Percentiles rank a stretch among this genome's conserved stretches.
Conservation (phyloP, 2,329 filamentous ascomycete genomes). For the Xylaria sp. region DNA sequence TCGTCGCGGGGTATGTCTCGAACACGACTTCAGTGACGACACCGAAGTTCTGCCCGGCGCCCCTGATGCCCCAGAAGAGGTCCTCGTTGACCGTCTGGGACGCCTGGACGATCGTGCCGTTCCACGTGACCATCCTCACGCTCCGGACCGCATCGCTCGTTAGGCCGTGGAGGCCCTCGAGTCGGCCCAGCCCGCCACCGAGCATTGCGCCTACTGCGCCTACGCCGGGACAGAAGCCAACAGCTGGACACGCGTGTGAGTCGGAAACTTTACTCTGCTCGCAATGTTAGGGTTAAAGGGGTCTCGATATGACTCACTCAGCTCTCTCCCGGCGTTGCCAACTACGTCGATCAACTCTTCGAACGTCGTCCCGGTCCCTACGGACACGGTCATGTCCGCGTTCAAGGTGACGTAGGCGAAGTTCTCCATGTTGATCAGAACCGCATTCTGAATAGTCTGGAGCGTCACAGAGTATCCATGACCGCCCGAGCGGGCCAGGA, state of each 20-base stretch:
- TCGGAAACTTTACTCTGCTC: too few relatives aligned
- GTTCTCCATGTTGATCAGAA: too few relatives aligned
- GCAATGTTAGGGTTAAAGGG: too few relatives aligned
- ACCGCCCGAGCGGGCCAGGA: too few relatives aligned
- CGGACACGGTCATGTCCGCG: too few relatives aligned
- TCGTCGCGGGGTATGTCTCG: not conserved
- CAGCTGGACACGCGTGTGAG: not conserved
- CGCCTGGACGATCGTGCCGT: not conserved
- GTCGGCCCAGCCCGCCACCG: not conserved
- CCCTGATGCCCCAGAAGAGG: constrained; percentile 12
- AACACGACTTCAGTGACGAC: not conserved
- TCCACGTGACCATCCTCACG: not conserved
- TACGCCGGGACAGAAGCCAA: not conserved
- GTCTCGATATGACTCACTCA: too few relatives aligned
- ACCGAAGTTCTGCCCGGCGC: constrained; percentile 14
- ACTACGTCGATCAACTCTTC: too few relatives aligned
- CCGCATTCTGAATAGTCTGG: too few relatives aligned
- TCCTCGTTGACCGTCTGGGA: not conserved
- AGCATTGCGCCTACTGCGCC: constrained; percentile 1
- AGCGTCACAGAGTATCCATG: too few relatives aligned
- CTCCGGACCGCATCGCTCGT: not conserved
- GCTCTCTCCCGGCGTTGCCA: too few relatives aligned
- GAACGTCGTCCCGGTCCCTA: too few relatives aligned
- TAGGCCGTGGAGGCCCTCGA: not conserved
- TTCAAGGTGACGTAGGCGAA: too few relatives aligned